Evolutionary conservation across 306 rosid genomes (phyloP).

Genomic region (Styphnolobium japonicum): DNA sequence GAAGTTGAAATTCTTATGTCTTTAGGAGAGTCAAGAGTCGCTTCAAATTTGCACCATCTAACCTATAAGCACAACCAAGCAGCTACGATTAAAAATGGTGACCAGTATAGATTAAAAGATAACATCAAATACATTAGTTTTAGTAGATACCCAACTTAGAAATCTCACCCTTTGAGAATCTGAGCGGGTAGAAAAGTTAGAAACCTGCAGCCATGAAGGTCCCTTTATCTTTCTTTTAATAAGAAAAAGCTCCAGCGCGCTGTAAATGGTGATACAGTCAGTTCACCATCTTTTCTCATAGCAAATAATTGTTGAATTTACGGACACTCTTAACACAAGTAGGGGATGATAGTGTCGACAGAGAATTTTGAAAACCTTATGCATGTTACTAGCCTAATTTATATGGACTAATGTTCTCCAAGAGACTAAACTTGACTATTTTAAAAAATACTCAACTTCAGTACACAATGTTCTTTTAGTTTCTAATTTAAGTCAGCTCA

Average conservation of each 20-base stretch:
- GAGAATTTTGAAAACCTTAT: not conserved
- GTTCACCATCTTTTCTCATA: slow-evolving; percentile 1
- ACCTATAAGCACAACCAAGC: slow-evolving; percentile 50
- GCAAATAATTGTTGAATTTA: slow-evolving; percentile 7
- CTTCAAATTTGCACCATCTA: slow-evolving; percentile 99
- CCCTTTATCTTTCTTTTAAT: slow-evolving; percentile 89
- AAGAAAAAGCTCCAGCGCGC: slow-evolving; percentile 87
- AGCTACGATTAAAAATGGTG: slow-evolving; percentile 17
- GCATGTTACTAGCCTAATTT: not conserved
- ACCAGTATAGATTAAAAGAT: not conserved
- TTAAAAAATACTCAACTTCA: not conserved
- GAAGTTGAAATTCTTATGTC: slow-evolving; percentile 54
- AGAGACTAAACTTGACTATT: not conserved
- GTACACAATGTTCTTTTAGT: not conserved
- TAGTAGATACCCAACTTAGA: not conserved
- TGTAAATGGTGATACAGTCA: slow-evolving; percentile 50
- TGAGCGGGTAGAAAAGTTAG: slow-evolving; percentile 51
- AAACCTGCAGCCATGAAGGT: slow-evolving; percentile 80
- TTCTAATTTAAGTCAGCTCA: not conserved
- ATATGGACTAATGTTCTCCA: not conserved
- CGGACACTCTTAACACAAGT: not conserved
- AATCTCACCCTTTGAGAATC: slow-evolving; percentile 75
- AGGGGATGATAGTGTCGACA: not conserved
- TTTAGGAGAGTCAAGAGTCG: slow-evolving; percentile 71
- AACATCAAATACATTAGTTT: slow-evolving; percentile 1